A percentile compares a stretch with the other conserved stretches of the same genome.
Evolutionary conservation across 1,284 basidiomycete species (phyloP).

Genomic region (Coniferiporia sulphurascens): DNA sequence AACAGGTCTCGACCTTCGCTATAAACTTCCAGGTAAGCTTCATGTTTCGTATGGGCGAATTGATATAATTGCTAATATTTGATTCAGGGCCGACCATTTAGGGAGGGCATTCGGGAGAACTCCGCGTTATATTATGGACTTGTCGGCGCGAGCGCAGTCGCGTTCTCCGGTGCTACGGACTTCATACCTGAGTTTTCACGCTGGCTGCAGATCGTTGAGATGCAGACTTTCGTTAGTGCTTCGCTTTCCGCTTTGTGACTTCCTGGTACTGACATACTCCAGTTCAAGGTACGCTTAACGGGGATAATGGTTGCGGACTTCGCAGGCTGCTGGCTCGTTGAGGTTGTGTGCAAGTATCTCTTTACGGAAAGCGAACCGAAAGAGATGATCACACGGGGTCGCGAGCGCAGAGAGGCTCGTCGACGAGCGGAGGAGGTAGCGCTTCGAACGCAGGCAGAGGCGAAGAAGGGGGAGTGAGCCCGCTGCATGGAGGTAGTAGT

Average conservation of each 20-base stretch:
- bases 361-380: constrained; percentile 90
- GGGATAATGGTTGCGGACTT: constrained; percentile 86
- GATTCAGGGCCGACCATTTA: constrained; percentile 83
- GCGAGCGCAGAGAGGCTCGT: constrained; percentile 59
- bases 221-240: constrained; percentile 64
- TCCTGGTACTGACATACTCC: constrained; percentile 6
- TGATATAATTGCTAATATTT: constrained; percentile 4
- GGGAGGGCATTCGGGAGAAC: constrained; percentile 93
- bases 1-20: constrained; percentile 94
- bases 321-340: constrained; percentile 81
- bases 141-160: constrained; percentile 80
- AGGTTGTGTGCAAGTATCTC: constrained; percentile 77
- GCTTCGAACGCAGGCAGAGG: constrained; percentile 17
- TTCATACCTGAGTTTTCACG: constrained; percentile 93
- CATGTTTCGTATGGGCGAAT: background rate
- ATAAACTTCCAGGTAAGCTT: constrained; percentile 84
- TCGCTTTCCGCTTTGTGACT: constrained; percentile 12
- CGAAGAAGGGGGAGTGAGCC: constrained; percentile 9
- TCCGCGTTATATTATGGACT: constrained; percentile 88
- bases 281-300: constrained; percentile 83
- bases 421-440: constrained; percentile 29
- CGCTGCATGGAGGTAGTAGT: background rate
- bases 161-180: constrained; percentile 90
- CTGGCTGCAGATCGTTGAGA: constrained; percentile 96
- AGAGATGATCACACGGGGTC: constrained; percentile 77